Base-by-base conservation (phyloP, 306 rosid genomes). In the Malus asiatica region DNA sequence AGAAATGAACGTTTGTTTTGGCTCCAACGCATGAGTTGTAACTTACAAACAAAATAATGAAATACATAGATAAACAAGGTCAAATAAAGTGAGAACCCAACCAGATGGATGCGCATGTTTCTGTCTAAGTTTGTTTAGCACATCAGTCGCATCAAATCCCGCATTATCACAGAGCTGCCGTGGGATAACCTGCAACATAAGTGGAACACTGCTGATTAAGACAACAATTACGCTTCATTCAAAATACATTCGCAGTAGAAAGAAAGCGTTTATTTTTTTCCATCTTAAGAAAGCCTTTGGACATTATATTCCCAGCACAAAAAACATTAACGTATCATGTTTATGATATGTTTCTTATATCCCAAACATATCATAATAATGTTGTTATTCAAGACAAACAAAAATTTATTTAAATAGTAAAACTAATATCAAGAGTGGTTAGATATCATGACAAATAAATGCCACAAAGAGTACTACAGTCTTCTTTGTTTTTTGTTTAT, bases 151-250 rank as follows among this genome's bases (percentile, higher is more conserved):
- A 80, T 92, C 99, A 78, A 96, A 92, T 69, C 99, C 99, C 23
- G 99, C 99, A 75, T 96, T 96, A 88, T 96, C 99, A 80, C 99
- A 96, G 75, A 96, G 88, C 78, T 96, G 99, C 48, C 99, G 79
- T 33, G 99, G 99, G 67, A 96, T 96, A 83, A 92, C 93, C 99
- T 96, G 89, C 80, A 90, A 71, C 23, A 65, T 62, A 64, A 19
- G 60, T 42, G 4, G 33, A 67, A 70, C 32, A 64, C 62, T 55
- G 57, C 32, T 60, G 30, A 80, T 77, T 48, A 84, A 69, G 73
- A 44, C 18, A 81, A 30, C 58, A 42, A 35, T 10, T 44, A 14
- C 38, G 27, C 32, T 38, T 33, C 22, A 48, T 45, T 44, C 52
- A 22, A 58, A 66, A n/a, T 29, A 57, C 60, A 77, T 29, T 40